Base-by-base conservation (phyloP, 768 basidiomycete species). In the Cyclocybe aegerita region DNA sequence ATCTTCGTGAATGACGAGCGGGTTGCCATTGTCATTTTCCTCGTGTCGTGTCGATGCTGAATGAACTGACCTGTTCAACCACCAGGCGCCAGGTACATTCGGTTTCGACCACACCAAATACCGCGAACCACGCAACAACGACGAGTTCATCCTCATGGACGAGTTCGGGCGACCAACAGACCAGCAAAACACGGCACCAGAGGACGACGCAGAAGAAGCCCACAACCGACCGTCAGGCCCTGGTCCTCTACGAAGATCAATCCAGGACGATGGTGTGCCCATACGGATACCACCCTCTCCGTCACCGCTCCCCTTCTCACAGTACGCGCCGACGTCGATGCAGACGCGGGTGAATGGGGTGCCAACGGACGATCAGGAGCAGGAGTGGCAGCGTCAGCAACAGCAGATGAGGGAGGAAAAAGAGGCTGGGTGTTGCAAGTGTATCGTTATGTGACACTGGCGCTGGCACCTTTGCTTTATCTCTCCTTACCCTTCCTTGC, bases 1-100 rank as follows among this genome's bases (percentile, higher is more conserved):
- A 42, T 43, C 42, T 38, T 33, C 35, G n/a, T 39, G 46, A 1
- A 23, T 23, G 23, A 23, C 23, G 23, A 23, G 23, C 23, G 23
- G 23, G 23, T 39, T 41, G 16, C 34, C 39, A 30, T 41, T 48
- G 35, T 38, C 46, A 44, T 34, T 44, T 39, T 41, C 37, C 31
- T 38, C 12, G 46, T 43, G 30, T n/a, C 40, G n/a, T n/a, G 11
- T 23, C 17, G 9, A 35, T 34, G 23, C 33, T 36, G 30, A 29
- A 56, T 32, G 14, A 32, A n/a, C 34, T 36, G 14, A 46, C 49
- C 58, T 48, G 49, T 43, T 35, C 10, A 11, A 15, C 47, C 29
- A 17, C 31, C 39, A 90, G 89, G 87, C 88, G 12, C 88, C 90
- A 7, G 90, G 90, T 14, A 91, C 88, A 39, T 93, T 93, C 65